Base-by-base conservation (phyloP, 345 rosid genomes). In the Lepidium didymum region DNA sequence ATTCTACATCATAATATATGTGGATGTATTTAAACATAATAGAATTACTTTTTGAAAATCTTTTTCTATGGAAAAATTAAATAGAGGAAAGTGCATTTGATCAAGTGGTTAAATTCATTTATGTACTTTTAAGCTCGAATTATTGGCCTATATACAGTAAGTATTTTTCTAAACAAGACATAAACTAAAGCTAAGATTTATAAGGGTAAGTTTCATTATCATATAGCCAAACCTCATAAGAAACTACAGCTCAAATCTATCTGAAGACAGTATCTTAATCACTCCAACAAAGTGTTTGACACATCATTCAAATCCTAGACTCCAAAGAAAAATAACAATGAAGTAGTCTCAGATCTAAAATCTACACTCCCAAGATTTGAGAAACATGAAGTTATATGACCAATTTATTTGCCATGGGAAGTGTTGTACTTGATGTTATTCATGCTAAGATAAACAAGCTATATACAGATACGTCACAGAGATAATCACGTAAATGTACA, bases 401-500 rank as follows among this genome's bases (percentile, higher is more conserved):
- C 46, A 56, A 21, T 33, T 61, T 70, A 61, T 42, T 51, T 19
- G 36, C 14, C 51, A 18, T 45, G 10, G 10, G 19, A 60, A 57
- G 23, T 25, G 64, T 37, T 5, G n/a, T 45, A 64, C 10, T 12
- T 14, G 56, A 34, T 44, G 56, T 70, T 43, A 71, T 63, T 54
- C 13, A 25, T 25, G 36, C 52, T 64, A 64, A 31, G 68, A 38
- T 40, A 62, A 53, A 25, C 46, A 33, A 54, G 15, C 43, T 79
- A 83, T 82, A 69, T 75, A 81, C 78, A 87, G 21, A 70, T 56
- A 72, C 41, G 58, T 69, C 34, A 36, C 25, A 15, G 23, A 58
- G 40, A 73, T 66, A 47, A 73, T 63, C 69, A 57, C 64, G 61
- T 25, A 67, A 70, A 74, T 85, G 75, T 79, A 84, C 82, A 80